phyloP scores from a whole-genome alignment of 2,329 filamentous ascomycete genomes.

The Xylariaceae sp. region DNA sequence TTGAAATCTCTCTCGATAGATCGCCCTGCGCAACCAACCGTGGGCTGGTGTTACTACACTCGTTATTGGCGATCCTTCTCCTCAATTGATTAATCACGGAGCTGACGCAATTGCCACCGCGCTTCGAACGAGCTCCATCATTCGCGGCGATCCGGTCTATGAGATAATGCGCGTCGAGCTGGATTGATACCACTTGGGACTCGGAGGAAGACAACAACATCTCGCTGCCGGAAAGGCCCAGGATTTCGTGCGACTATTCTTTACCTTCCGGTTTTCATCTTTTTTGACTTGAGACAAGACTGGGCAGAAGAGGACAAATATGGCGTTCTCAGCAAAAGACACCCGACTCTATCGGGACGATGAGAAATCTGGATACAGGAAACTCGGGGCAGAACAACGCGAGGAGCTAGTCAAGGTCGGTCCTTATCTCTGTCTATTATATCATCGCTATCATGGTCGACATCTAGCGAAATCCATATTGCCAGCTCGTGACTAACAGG shows the following conservation, averaged over 20 bases:
- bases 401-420: conserved; percentile 42
- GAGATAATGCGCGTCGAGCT: not conserved
- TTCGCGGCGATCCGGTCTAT: conserved; percentile 2
- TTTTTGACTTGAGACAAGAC: not conserved
- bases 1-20: not conserved
- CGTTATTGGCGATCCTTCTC: conserved; percentile 4
- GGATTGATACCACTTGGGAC: conserved; percentile 5
- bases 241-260: not conserved
- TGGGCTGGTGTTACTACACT: conserved; percentile 11
- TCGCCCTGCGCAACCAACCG: conserved; percentile 11
- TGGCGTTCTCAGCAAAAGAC: conserved; percentile 37
- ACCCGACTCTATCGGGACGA: conserved; percentile 42
- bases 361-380: conserved; percentile 32
- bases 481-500: conserved; percentile 8
- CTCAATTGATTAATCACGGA: conserved; percentile 3
- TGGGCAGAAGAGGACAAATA: conserved; percentile 20
- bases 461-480: not conserved
- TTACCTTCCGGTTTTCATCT: conserved; percentile 2
- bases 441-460: not conserved
- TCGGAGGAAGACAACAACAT: not conserved
- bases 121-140: not conserved
- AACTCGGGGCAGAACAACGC: conserved; percentile 37
- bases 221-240: not conserved
- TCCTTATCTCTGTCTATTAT: not conserved
- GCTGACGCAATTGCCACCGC: not conserved